These are phyloP conservation scores for Tilletia indica DNA, from an alignment of 1,284 basidiomycete genomes.

Conservation along the genomic window DNA sequence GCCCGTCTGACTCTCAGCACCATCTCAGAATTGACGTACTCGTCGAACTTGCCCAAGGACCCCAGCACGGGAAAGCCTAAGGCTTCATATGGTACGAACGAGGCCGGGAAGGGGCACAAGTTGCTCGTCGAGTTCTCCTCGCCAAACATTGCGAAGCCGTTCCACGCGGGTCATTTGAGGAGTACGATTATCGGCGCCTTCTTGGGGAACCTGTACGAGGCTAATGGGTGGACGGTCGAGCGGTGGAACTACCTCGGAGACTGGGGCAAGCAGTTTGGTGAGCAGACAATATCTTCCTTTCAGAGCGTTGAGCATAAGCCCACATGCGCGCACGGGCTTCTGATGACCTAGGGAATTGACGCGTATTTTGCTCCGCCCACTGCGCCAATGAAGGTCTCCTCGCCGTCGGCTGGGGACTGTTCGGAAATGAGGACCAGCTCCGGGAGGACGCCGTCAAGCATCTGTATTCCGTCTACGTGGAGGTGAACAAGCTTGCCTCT, in stretches of 20 bases:
- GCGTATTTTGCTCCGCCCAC: too few relatives aligned
- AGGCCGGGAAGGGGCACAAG: conserved; percentile 46
- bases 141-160: conserved; percentile 97
- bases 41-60: conserved; percentile 45
- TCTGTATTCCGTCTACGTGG: conserved; percentile 89
- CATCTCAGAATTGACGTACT: conserved; percentile 67
- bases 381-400: conserved; percentile 69
- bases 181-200: conserved; percentile 98
- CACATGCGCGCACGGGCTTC: conserved; percentile 64
- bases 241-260: conserved; percentile 79
- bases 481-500: conserved; percentile 79
- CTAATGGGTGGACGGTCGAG: conserved; percentile 87
- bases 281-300: conserved; percentile 9
- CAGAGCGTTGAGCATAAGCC: neutral
- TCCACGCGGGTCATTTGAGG: conserved; percentile 94
- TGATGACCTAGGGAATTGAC: conserved; percentile 47
- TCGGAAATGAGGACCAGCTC: conserved; percentile 80
- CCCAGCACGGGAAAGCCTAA: conserved; percentile 29
- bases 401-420: conserved; percentile 86
- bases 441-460: conserved; percentile 90
- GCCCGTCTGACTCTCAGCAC: conserved; percentile 75
- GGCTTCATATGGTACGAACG: conserved; percentile 48
- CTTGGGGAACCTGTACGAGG: conserved; percentile 83
- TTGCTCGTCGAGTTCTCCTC: conserved; percentile 77
- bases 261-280: conserved; percentile 60